Base-by-base conservation (phyloP, 371 early-diverging fungal genomes). In the Mucor indicus region DNA sequence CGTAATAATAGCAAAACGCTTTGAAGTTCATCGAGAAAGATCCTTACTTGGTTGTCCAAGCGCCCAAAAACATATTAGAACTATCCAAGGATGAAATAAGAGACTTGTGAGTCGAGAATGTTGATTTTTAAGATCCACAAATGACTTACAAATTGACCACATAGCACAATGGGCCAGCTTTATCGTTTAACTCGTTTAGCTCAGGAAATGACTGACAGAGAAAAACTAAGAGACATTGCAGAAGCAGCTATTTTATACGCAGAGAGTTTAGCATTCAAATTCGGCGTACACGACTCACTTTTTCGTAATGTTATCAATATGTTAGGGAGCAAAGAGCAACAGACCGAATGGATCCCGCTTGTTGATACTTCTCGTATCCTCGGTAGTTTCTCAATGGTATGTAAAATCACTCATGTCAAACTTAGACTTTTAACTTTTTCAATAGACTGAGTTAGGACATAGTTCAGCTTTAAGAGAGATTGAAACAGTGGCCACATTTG, bases 401-500 rank as follows among this genome's bases (percentile, higher is more conserved):
- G 40, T 16, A 36, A 33, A 37, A 19, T 1, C 12, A 17, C 41
- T 29, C 29, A 43, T 33, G 19, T 42, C 4, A 38, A 6, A 15
- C 27, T 27, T 36, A 4, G 38, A 5, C 24, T n/a, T 8, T 41
- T 1, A 21, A 4, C 13, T 17, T 85, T 15, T 22, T 13, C 21
- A 19, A n/a, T 44, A 79, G 83, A 83, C 80, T 2, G 83, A 83
- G 49, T 45, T 83, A n/a, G 83, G 83, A 15, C 87, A 87, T 50
- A 89, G 89, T 11, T 92, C 92, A 9, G 89, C 91, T 42, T 79
- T 95, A 36, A 80, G 88, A n/a, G 92, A 90, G 32, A 67, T 95
- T 27, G 93, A 93, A 59, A 95, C 95, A 4, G 88, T 87, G 0
- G 93, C 95, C 3, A 93, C 95, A 1, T 90, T 77, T 51, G 88